Percentiles rank a stretch among this genome's conserved stretches.
These are phyloP conservation scores for Termitomyces sp. DNA, from an alignment of 768 basidiomycete genomes.

Conservation along the genomic window DNA sequence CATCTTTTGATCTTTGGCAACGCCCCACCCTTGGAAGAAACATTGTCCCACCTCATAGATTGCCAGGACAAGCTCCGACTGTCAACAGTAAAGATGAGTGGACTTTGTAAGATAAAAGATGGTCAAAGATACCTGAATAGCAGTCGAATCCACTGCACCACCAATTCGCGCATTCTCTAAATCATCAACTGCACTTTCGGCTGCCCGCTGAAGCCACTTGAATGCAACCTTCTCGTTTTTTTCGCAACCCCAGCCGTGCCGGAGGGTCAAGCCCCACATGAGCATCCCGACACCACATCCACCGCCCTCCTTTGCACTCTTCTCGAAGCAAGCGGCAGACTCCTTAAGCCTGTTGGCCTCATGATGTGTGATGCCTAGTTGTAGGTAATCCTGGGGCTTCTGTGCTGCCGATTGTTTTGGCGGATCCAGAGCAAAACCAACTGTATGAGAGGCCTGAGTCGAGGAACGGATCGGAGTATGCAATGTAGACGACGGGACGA, in stretches of 20 bases:
- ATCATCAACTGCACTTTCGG: constrained; percentile 74
- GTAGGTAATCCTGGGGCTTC: constrained; percentile 64
- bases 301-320: constrained; percentile 64
- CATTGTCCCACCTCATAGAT: constrained; percentile 92
- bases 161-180: constrained; percentile 58
- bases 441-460: not conserved
- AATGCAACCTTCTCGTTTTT: constrained; percentile 79
- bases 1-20: constrained; percentile 84
- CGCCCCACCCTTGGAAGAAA: constrained; percentile 92
- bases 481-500: constrained; percentile 9
- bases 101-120: not conserved
- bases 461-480: constrained; percentile 6
- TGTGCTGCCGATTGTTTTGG: constrained; percentile 3
- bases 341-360: constrained; percentile 66
- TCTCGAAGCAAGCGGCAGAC: constrained; percentile 71
- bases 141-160: constrained; percentile 38
- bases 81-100: not conserved
- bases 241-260: constrained; percentile 85
- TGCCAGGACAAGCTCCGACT: constrained; percentile 81
- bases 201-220: constrained; percentile 77
- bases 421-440: not conserved
- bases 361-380: constrained; percentile 73
- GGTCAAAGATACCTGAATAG: constrained; percentile 39
- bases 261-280: constrained; percentile 82
- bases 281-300: constrained; percentile 89